Base-by-base conservation (phyloP, 2,329 filamentous ascomycete genomes). In the Westerdykella ornata region DNA sequence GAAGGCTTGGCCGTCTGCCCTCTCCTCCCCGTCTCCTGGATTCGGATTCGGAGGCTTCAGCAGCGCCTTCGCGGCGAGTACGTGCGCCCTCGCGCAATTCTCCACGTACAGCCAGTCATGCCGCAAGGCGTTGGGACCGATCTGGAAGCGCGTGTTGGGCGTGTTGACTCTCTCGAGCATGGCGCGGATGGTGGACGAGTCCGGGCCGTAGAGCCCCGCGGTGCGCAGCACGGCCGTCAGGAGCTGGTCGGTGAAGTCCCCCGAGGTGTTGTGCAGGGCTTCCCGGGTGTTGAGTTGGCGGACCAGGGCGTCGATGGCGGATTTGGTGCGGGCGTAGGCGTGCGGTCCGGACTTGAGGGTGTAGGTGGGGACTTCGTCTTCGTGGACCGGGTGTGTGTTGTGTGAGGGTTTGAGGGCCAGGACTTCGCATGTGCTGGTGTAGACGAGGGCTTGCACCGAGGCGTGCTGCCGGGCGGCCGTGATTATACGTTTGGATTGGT, bases 291-390 rank as follows among this genome's bases (percentile, higher is more conserved):
- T 47, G 53, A 43, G 26, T 6, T 30, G 41, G 13, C 49, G 40
- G 3, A 55, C 47, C 1, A 48, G 22, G 4, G 30, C 17, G 12
- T 53, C 43, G 5, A 42, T 42, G 19, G 42, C 35, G 9, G 42
- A 48, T 39, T 54, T 54, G 11, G 49, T 39, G 5, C 56, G 51
- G 14, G 49, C 39, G 22, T 48, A 46, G 9, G 28, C 28, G 13
- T 39, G 26, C 9, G n/a, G n/a, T 3, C n/a, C 30, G 6, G 30
- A 3, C 8, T 33, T 5, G 3, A 17, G n/a, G 30, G n/a, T 8
- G 7, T 26, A 26, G 4, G 22, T 26, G 3, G 22, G 22, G 7
- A n/a, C n/a, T n/a, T 26, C 8, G n/a, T 14, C n/a, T 17, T 33
- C 30, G 3, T 7, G 16, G n/a, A 33, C n/a, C 8, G 30, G 30